A percentile compares a stretch with the other conserved stretches of the same genome.
phyloP scores from a whole-genome alignment of 2,329 filamentous ascomycete genomes.

The Fusarium denticulatum region DNA sequence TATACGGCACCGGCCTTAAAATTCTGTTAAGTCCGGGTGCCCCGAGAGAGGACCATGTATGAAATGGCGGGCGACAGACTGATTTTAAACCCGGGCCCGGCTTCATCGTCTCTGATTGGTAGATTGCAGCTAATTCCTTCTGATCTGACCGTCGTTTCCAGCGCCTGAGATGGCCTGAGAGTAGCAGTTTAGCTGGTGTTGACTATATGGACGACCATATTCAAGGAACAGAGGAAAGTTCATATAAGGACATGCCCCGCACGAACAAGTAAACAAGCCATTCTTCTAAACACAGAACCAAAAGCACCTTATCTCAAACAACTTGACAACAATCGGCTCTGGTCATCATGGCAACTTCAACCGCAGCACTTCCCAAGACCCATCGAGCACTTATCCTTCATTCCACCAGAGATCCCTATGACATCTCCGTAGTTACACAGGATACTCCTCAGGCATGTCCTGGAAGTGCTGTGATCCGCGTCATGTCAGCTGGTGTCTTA shows the following conservation, averaged over 20 bases:
- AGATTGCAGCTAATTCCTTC: rapidly evolving
- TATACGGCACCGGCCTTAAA: not conserved
- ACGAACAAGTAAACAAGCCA: rapidly evolving
- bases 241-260: not conserved
- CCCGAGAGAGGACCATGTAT: rapidly evolving
- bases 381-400: not conserved
- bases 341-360: not conserved
- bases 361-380: not conserved
- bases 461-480: not conserved
- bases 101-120: rapidly evolving
- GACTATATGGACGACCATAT: no score
- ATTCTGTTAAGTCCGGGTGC: not conserved
- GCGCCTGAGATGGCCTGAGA: not conserved
- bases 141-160: not conserved
- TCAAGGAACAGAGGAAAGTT: no score
- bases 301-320: not conserved
- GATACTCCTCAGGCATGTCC: not conserved
- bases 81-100: not conserved
- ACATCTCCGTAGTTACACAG: not conserved
- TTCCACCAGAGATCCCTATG: not conserved
- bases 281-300: rapidly evolving
- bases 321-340: not conserved
- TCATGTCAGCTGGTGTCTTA: not conserved
- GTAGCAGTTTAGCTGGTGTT: not conserved
- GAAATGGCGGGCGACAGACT: rapidly evolving